Base-by-base conservation (phyloP, 441 rosid species). In the Bocquillonia castaneifolia region DNA sequence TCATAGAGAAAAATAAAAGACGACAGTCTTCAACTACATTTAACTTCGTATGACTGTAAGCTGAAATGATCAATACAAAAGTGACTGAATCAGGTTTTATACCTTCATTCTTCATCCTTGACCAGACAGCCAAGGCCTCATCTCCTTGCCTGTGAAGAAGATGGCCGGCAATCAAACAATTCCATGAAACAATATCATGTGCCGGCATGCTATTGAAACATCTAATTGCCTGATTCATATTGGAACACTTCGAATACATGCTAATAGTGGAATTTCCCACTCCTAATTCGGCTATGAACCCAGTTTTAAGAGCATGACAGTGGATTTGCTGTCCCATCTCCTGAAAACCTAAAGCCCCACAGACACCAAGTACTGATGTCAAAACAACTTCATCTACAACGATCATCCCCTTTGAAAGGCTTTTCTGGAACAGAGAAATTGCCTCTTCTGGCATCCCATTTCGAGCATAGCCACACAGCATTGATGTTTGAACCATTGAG, bases 291-390 rank as follows among this genome's bases (percentile, higher is more conserved):
- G 81, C 54, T 51, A 73, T 10, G 59, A 72, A 76, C 52, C 88
- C 90, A 2, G 80, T 77, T 83, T 88, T 91, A 64, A 88, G 55
- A 64, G 85, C 90, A 57, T 63, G 81, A 48, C 86, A 67, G 75
- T 93, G 91, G 37, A 89, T 83, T 80, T 87, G 94, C 77, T 76
- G 67, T 59, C 98, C 98, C 82, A 89, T 76, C 69, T 80, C 81
- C 59, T 56, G 67, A 78, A 83, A 86, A 0, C 94, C 96, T 74
- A 93, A 78, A 69, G 90, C 80, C 68, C 97, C 96, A 75, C 89
- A 90, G 39, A 85, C 78, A 12, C 87, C 74, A 12, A 93, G 72
- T 20, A 83, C 57, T 56, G 92, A 83, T 73, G 82, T 76, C 74
- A 84, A 73, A 3, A 78, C 82, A 76, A 85, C 79, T 76, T 81